Evolutionary conservation across 495 filamentous ascomycete genomes (phyloP), one percentile per base, ranked within the genome.

Genomic region (Halenospora varia): DNA sequence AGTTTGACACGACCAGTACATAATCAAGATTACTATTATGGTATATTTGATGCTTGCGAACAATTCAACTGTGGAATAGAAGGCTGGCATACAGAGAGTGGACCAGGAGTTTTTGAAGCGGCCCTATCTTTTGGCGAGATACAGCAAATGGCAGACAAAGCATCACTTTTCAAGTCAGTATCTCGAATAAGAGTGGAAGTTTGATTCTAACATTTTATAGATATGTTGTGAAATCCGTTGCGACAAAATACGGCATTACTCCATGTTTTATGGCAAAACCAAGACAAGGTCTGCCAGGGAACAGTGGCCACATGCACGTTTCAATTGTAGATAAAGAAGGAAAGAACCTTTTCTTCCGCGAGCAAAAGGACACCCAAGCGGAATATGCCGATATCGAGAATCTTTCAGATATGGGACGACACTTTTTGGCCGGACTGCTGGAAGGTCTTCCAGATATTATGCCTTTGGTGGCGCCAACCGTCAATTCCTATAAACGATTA

Each of bases 201-300:
- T 20, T 3, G 1, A 29, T 13, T 40, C 55, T 66, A 55, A 57
- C 41, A 25, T 11, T 10, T 49, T 24, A 24, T 51, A 86, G 82
- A 69, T 92, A 94, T 59, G 83, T 88, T 3, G 90, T 95, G 51
- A 96, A 95, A 71, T 88, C 88, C 0, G 78, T 96, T 25, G 90
- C 88, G 15, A 87, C 80, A 45, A 88, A 88, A 67, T 87, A 89
- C 71, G 91, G 90, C 45, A 96, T 97, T 64, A 96, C 89, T 0
- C 94, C 94, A 0, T 93, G 90, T 68, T 98, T 98, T 75, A 98
- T 98, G 94, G 94, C 94, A n/a, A 98, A 97, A 68, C 94, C 94
- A 3, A 82, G 87, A 45, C 81, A 94, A 63, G 90, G 90, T 0
- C 73, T 97, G 0, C 94, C 94, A 0, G 94, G 94, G 9, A 97